Evolutionary conservation across 441 rosid genomes (phyloP).

Genomic region (Geranium incanum): DNA sequence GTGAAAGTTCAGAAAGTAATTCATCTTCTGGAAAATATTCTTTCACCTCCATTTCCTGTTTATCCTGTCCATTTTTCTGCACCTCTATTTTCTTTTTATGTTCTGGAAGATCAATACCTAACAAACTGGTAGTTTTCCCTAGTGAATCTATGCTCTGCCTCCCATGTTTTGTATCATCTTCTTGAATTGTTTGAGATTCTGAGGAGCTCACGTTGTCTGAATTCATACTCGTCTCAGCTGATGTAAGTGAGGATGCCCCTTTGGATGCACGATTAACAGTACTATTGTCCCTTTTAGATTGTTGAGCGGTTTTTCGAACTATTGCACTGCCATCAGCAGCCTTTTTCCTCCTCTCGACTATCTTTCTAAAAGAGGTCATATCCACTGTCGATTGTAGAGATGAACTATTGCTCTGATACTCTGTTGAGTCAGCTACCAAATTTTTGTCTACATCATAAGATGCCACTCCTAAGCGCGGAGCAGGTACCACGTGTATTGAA

Average conservation of each 20-base stretch:
- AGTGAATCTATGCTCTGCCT: conserved; percentile 2
- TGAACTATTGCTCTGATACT: conserved; percentile 28
- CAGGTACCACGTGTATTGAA: conserved; percentile 10
- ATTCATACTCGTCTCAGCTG: background rate
- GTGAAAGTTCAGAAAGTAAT: conserved; percentile 34
- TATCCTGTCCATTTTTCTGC: conserved; percentile 28
- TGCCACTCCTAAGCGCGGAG: conserved; percentile 24
- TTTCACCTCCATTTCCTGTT: conserved; percentile 26
- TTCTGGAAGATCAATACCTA: conserved; percentile 20
- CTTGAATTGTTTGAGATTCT: conserved; percentile 3
- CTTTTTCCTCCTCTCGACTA: conserved; percentile 23
- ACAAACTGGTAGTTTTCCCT: conserved; percentile 24
- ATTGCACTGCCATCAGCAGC: conserved; percentile 35
- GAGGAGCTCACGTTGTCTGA: conserved; percentile 5
- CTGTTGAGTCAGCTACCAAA: conserved; percentile 15
- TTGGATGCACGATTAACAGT: conserved; percentile 1
- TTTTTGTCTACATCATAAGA: conserved; percentile 24
- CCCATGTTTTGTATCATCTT: conserved; percentile 3
- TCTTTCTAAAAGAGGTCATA: conserved; percentile 34
- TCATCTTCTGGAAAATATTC: conserved; percentile 33
- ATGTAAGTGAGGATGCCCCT: conserved; percentile 1
- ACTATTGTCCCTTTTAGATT: background rate
- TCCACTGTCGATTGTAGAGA: conserved; percentile 43
- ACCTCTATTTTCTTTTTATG: conserved; percentile 24
- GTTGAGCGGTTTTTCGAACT: conserved; percentile 15